Percentiles rank a stretch among this genome's conserved stretches.
Conservation (phyloP, 108 stramenopile genomes). For the Cyclotella cryptica region DNA sequence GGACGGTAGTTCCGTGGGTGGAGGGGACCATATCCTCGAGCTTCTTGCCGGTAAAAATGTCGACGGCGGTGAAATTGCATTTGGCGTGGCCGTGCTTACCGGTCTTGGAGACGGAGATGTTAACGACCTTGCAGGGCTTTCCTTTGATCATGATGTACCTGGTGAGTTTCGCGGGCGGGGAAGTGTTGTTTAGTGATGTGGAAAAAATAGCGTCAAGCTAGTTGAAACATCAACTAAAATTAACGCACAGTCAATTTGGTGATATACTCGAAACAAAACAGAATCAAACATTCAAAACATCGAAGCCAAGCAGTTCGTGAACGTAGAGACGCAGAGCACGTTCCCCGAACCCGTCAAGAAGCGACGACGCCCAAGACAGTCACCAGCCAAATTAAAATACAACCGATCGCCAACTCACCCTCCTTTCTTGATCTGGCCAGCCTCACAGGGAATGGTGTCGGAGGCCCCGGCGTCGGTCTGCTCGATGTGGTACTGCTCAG, state of each 20-base stretch:
- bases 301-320: too few species aligned
- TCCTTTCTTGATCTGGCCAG: conserved; percentile 95
- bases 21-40: conserved; percentile 98
- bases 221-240: too few species aligned
- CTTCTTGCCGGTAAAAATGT: conserved; percentile 99
- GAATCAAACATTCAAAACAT: too few species aligned
- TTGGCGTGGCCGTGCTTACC: conserved; percentile 99
- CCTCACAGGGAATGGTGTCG: conserved; percentile 92
- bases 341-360: neutral
- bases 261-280: too few species aligned
- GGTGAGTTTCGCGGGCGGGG: conserved; percentile 11
- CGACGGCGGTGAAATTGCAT: conserved; percentile 98
- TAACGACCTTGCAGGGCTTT: conserved; percentile 98
- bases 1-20: conserved; percentile 97
- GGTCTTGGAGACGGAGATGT: conserved; percentile 99
- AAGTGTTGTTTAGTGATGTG: neutral
- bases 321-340: too few species aligned
- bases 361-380: too few species aligned
- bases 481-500: conserved; percentile 83
- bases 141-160: conserved; percentile 98
- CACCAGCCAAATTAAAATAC: neutral
- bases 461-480: conserved; percentile 93
- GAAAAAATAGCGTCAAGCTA: too few species aligned
- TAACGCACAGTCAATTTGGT: too few species aligned
- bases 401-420: conserved; percentile 68